Base-by-base conservation (phyloP, 1,284 basidiomycete species). In the Cryptococcus sp. region DNA sequence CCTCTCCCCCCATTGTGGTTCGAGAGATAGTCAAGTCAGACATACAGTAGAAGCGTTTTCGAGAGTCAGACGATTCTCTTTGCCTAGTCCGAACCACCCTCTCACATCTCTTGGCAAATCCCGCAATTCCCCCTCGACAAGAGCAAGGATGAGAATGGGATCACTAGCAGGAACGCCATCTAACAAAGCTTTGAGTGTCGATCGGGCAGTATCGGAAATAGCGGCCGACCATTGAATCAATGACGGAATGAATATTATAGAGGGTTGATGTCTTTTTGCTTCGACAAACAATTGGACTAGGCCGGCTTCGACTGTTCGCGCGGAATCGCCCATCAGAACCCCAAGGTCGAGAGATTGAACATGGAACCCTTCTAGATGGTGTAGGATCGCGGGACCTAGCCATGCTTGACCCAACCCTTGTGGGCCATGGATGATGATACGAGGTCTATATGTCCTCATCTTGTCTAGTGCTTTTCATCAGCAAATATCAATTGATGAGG, bases 241-340 rank as follows among this genome's bases (percentile, higher is more conserved):
- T 0, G 90, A 88, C 0, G 94, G 96, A 44, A 98, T 91, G 74
- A 92, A 98, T 46, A 98, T 82, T 40, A 98, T 85, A 0, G 91
- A 93, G 0, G 96, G 96, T 64, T 97, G 93, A 70, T 97, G 91
- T 25, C 96, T 85, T 72, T 97, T 98, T 0, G 96, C 96, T 72
- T 99, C 96, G 18, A 93, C 83, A 64, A 98, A 98, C n/a, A 97
- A 81, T 63, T 98, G 94, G 1, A 98, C 90, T 51, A 97, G 85
- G 2, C 88, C 85, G 1, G 94, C 88, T 76, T 99, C 96, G 2
- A 85, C 78, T 3, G 91, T 91, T 64, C 91, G 78, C 0, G 89
- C 85, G 0, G 92, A 90, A 73, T 98, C 94, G 46, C 89, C 83
- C 76, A 98, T 80, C 42, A 99, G 74, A 0, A 85, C 86, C 9